Conservation (phyloP, 805 yeast genomes). For the Yueomyces sinensis region DNA sequence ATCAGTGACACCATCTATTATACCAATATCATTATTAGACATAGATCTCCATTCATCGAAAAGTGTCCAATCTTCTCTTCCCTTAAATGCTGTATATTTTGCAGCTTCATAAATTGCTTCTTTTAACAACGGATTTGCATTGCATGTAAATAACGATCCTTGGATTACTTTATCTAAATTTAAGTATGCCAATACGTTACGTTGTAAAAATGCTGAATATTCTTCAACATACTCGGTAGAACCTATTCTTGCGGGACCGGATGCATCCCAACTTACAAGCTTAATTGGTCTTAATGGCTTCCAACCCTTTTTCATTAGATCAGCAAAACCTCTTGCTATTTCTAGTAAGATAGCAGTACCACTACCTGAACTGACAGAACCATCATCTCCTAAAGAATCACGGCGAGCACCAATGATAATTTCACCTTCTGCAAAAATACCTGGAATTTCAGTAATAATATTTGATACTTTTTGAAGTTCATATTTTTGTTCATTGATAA, state of each 20-base stretch:
- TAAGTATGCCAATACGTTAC: constrained; percentile 43
- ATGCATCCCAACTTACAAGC: constrained; percentile 75
- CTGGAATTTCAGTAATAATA: constrained; percentile 42
- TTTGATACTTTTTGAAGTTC: constrained; percentile 33
- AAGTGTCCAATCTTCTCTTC: constrained; percentile 27
- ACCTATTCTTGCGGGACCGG: constrained; percentile 59
- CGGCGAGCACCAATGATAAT: constrained; percentile 43
- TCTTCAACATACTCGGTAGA: constrained; percentile 70
- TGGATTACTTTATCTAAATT: constrained; percentile 35
- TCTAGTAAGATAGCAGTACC: constrained; percentile 40
- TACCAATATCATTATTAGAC: constrained; percentile 26
- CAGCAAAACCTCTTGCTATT: constrained; percentile 36
- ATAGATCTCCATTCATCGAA: constrained; percentile 34
- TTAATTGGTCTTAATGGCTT: constrained; percentile 57
- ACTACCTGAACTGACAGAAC: constrained; percentile 38
- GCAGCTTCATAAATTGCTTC: constrained; percentile 33
- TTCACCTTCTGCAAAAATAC: constrained; percentile 38
- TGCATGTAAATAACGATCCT: constrained; percentile 36
- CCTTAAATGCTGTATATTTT: constrained; percentile 31
- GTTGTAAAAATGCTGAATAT: constrained; percentile 30
- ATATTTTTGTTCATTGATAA: constrained; percentile 32
- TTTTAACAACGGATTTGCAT: constrained; percentile 46
- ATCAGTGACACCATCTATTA: constrained; percentile 41
- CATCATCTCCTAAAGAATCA: constrained; percentile 37
- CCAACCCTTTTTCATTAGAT: constrained; percentile 42